phyloP scores from a whole-genome alignment of 306 rosid genomes.

The Echinosophora koreensis region DNA sequence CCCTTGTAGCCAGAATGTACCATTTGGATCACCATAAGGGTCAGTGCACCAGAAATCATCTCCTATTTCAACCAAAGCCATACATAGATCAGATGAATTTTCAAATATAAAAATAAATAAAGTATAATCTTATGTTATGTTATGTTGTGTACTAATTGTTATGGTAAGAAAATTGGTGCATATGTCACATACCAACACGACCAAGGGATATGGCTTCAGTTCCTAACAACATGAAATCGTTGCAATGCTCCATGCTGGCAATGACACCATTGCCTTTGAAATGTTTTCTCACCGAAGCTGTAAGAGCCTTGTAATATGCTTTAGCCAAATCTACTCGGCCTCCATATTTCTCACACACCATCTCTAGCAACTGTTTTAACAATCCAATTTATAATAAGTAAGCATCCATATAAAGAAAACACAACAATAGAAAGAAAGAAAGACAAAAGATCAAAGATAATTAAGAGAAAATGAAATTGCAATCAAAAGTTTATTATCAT shows the following conservation, averaged over 20 bases:
- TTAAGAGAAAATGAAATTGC: neutral
- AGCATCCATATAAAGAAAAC: constrained; percentile 1
- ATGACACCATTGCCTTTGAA: constrained; percentile 94
- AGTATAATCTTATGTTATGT: neutral
- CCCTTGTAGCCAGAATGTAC: constrained; percentile 96
- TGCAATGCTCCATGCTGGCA: constrained; percentile 99
- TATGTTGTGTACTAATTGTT: neutral
- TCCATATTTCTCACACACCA: constrained; percentile 90
- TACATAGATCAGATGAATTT: neutral
- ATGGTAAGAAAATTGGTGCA: neutral
- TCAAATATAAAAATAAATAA: neutral
- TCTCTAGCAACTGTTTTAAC: constrained; percentile 69
- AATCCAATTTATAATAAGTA: neutral
- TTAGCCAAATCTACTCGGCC: constrained; percentile 92
- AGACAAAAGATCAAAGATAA: neutral
- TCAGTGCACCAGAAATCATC: constrained; percentile 99
- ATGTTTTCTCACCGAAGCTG: constrained; percentile 80
- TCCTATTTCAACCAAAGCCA: constrained; percentile 57
- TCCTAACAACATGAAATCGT: constrained; percentile 96
- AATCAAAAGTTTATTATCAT: neutral
- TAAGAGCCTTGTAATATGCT: constrained; percentile 85
- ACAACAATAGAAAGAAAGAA: neutral
- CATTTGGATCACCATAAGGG: constrained; percentile 89
- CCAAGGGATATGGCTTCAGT: constrained; percentile 91
- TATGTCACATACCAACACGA: constrained; percentile 74